Evolutionary conservation across 2,329 filamentous ascomycete genomes (phyloP), one percentile per base, ranked within the genome.

Genomic region (Aspergillus clavatus): DNA sequence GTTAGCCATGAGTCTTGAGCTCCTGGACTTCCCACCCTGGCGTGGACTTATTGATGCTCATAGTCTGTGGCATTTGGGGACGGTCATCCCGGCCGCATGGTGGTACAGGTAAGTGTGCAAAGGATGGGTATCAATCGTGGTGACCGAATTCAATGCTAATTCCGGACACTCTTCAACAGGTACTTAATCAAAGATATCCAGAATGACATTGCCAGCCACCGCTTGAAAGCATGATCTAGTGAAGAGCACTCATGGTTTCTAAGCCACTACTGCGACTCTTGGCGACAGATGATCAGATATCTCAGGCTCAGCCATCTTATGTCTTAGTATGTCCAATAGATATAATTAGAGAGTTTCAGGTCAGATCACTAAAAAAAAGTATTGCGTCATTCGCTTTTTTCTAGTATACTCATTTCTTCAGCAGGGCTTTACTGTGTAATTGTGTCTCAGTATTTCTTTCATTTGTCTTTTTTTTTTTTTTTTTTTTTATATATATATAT

Each of bases 21-120:
- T 98, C 57, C 80, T 97, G 52, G 93, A 98, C 68, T 98, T 98
- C 60, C 81, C 93, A 43, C 93, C 93, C 2, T 78, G 87, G 71
- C 76, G 80, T 66, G 87, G 88, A 6, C 82, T 85, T 66, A 70
- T 98, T 40, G 93, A 98, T 75, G 93, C 93, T 3, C 93, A 98
- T 71, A 90, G 87, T 60, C 68, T 98, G 52, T 98, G 93, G 93
- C 93, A 98, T 77, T 66, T 95, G 50, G 89, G 90, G 45, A 98
- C 93, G 0, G 91, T 98, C 40, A 79, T 80, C 24, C 93, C 93
- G 7, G 88, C 88, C 0, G 74, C 93, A 40, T 79, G 95, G 74
- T 96, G 87, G 87, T 98, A 98, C 68, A 89, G 86, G 90, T 97
- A 73, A 76, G 89, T 83, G 14, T 18, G 14, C 31, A 21, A 10